Evolutionary conservation across 805 yeast genomes (phyloP).

Genomic region (Myxozyma neotropica): DNA sequence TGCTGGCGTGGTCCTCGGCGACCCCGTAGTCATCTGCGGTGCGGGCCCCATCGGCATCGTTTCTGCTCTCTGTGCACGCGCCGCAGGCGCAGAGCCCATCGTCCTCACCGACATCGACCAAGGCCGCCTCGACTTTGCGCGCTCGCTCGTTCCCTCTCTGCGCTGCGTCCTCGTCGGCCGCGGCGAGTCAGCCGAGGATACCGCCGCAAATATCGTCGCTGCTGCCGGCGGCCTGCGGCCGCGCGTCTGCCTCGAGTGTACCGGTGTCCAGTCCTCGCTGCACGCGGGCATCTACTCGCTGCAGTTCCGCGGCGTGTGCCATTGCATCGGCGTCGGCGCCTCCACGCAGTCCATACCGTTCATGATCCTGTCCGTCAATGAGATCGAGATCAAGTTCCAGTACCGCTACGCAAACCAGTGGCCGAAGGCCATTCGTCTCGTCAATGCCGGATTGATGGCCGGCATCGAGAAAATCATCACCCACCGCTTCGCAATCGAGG

Average conservation of each 20-base stretch:
- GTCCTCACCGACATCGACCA: conserved; percentile 54
- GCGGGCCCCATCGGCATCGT: conserved; percentile 65
- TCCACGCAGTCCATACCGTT: conserved; percentile 54
- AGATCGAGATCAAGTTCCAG: conserved; percentile 54
- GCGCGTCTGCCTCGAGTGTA: conserved; percentile 54
- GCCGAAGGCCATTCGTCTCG: conserved; percentile 57
- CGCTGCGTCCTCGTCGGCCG: conserved; percentile 49
- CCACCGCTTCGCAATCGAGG: conserved; percentile 52
- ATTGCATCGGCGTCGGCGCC: conserved; percentile 57
- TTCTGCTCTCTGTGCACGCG: conserved; percentile 52
- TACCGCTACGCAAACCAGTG: conserved; percentile 60
- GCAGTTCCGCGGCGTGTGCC: conserved; percentile 52
- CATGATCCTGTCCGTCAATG: conserved; percentile 57
- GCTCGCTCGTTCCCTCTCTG: conserved; percentile 51
- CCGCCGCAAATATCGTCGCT: conserved; percentile 38
- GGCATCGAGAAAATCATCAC: conserved; percentile 54
- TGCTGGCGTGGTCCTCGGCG: conserved; percentile 53
- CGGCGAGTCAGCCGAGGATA: conserved; percentile 47
- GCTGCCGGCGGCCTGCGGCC: conserved; percentile 51
- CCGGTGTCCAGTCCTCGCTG: conserved; percentile 55
- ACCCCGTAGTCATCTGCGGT: conserved; percentile 54
- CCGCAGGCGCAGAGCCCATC: conserved; percentile 57
- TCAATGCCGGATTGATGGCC: conserved; percentile 48
- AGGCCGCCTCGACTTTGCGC: conserved; percentile 52
- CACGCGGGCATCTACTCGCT: conserved; percentile 51